Conservation (phyloP, 2,329 filamentous ascomycete genomes). For the Fusarium tupiense region DNA sequence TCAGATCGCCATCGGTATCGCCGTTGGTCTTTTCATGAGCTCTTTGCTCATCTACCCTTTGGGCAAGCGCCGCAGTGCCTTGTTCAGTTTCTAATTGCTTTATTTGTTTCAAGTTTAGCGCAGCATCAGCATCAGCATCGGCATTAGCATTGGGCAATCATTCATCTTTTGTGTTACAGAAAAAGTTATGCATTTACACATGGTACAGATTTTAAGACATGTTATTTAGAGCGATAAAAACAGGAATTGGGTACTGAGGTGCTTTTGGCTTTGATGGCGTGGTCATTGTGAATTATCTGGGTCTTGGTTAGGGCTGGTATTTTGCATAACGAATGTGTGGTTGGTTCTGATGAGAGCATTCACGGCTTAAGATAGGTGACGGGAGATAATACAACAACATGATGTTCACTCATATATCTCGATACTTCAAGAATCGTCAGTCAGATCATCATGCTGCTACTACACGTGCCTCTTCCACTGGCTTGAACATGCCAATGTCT, state of each 20-base stretch:
- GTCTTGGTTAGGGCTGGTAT: neutral
- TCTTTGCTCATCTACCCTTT: slow-evolving; percentile 60
- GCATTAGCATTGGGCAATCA: neutral
- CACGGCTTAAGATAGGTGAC: neutral
- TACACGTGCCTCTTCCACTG: slow-evolving; percentile 12
- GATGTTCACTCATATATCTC: neutral
- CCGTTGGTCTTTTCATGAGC: slow-evolving; percentile 60
- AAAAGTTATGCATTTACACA: slow-evolving; percentile 9
- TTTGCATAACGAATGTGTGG: neutral
- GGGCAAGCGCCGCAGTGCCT: slow-evolving; percentile 59
- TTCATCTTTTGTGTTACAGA: neutral
- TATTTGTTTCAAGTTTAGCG: slow-evolving; percentile 2
- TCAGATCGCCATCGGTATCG: slow-evolving; percentile 63
- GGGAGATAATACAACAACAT: neutral
- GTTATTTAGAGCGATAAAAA: slow-evolving; percentile 2
- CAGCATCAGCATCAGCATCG: neutral
- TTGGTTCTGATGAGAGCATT: neutral
- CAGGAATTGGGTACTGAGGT: neutral
- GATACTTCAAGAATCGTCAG: neutral
- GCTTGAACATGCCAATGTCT: slow-evolving; percentile 5
- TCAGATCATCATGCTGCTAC: slow-evolving; percentile 3
- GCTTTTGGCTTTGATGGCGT: neutral
- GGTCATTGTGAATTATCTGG: neutral
- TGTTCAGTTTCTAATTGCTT: slow-evolving; percentile 57
- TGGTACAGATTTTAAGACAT: neutral